These are phyloP conservation scores for Jackrogersella minutella DNA, from an alignment of 495 filamentous ascomycete species.

Conservation along the genomic window DNA sequence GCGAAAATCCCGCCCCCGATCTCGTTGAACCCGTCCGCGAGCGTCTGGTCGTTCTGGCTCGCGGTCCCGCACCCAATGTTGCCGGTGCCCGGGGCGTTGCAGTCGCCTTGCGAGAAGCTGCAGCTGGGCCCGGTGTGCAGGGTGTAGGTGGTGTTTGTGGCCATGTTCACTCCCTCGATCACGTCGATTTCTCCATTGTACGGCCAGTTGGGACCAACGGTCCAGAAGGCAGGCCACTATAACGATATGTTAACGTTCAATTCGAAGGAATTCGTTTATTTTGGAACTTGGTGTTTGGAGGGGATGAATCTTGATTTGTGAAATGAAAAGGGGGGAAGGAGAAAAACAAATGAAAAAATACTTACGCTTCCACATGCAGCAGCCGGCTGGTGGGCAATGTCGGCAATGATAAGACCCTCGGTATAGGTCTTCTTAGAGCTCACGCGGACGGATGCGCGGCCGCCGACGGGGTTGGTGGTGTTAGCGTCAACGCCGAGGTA, in stretches of 20 bases:
- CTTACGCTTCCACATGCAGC: conserved; percentile 65
- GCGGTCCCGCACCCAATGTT: conserved; percentile 58
- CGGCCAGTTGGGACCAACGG: conserved; percentile 79
- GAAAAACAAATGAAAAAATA: conserved; percentile 1
- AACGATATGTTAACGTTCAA: not conserved
- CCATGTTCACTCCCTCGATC: conserved; percentile 82
- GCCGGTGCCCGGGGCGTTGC: conserved; percentile 60
- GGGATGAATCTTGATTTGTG: no score
- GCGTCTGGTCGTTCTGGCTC: conserved; percentile 60
- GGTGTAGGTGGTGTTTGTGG: conserved; percentile 70
- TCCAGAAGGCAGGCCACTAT: conserved; percentile 72
- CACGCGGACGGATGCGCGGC: conserved; percentile 75
- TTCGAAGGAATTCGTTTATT: conserved; percentile 9
- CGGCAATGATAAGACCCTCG: conserved; percentile 74
- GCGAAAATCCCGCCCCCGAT: conserved; percentile 80
- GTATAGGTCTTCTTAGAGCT: conserved; percentile 72
- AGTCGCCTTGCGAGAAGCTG: conserved; percentile 59
- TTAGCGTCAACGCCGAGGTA: conserved; percentile 64
- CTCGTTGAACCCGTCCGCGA: conserved; percentile 76
- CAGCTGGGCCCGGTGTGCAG: conserved; percentile 79
- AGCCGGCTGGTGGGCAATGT: conserved; percentile 79
- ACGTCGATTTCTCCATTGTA: conserved; percentile 87
- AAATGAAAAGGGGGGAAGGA: not conserved
- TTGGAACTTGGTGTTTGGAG: not conserved
- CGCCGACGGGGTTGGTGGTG: conserved; percentile 52